A percentile compares a stretch with the other conserved stretches of the same genome.
Conservation (phyloP, 2,329 filamentous ascomycete genomes). For the Fusarium buxicola region DNA sequence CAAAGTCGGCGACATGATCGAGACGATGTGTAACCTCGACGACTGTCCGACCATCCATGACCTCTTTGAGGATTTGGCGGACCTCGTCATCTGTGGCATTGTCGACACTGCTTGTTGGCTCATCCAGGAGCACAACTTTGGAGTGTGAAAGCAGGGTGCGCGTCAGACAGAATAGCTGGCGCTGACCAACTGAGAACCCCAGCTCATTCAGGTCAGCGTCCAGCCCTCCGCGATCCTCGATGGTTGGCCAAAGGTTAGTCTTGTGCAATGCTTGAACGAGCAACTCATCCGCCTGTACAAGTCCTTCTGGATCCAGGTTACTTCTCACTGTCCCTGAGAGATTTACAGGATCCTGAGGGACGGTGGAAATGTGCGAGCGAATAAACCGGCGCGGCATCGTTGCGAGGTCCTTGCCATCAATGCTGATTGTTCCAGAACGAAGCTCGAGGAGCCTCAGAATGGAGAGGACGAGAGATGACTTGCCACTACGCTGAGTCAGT, state of each 20-base stretch:
- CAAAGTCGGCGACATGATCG: slow-evolving; percentile 44
- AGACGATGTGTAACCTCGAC: slow-evolving; percentile 49
- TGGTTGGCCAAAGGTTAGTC: slow-evolving; percentile 55
- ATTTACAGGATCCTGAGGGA: slow-evolving; percentile 62
- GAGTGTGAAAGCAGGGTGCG: slow-evolving; percentile 53
- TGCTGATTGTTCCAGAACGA: slow-evolving; percentile 50
- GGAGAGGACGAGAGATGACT: slow-evolving; percentile 60
- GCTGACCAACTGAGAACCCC: slow-evolving; percentile 57
- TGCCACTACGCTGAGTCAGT: slow-evolving; percentile 54
- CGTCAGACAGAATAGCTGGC: slow-evolving; percentile 62
- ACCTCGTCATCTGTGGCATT: slow-evolving; percentile 45
- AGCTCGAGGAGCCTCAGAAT: slow-evolving; percentile 62
- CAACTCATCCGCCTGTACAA: slow-evolving; percentile 50
- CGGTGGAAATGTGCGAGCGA: slow-evolving; percentile 56
- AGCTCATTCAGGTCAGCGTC: slow-evolving; percentile 49
- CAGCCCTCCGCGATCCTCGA: slow-evolving; percentile 54
- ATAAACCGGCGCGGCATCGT: slow-evolving; percentile 56
- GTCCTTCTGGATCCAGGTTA: slow-evolving; percentile 59
- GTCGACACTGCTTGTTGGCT: slow-evolving; percentile 50
- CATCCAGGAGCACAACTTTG: slow-evolving; percentile 50
- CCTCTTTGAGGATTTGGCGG: slow-evolving; percentile 32
- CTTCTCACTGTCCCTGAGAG: slow-evolving; percentile 59
- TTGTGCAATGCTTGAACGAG: slow-evolving; percentile 57
- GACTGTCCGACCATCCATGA: slow-evolving; percentile 43
- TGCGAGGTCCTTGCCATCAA: slow-evolving; percentile 58